Evolutionary conservation across 306 rosid species (phyloP).

Genomic region (Quercus wislizeni): DNA sequence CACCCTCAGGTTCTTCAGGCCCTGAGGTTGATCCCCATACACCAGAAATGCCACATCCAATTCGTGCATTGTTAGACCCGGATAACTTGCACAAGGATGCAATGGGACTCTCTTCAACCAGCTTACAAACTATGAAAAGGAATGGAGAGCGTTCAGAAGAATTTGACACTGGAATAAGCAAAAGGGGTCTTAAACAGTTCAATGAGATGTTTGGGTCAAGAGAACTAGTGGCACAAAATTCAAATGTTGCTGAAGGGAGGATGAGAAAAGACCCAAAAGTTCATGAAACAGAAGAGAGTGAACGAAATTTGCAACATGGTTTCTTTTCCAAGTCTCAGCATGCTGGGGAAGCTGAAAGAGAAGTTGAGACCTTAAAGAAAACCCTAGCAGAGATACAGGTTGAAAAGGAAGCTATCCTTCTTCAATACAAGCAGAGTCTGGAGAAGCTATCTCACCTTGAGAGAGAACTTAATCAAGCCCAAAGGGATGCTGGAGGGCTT

Average conservation of each 20-base stretch:
- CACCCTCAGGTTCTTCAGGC: slow-evolving; percentile 53
- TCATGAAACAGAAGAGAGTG: slow-evolving; percentile 21
- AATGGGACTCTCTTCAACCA: slow-evolving; percentile 43
- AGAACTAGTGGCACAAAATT: slow-evolving; percentile 22
- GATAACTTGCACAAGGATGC: slow-evolving; percentile 58
- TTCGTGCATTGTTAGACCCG: slow-evolving; percentile 42
- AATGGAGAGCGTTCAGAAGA: slow-evolving; percentile 41
- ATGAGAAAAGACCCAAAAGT: slow-evolving; percentile 13
- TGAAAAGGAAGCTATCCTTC: slow-evolving; percentile 74
- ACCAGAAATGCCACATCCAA: slow-evolving; percentile 54
- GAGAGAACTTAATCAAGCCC: slow-evolving; percentile 55
- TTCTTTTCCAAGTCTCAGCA: slow-evolving; percentile 43
- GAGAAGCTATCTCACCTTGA: slow-evolving; percentile 68
- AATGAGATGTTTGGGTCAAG: slow-evolving; percentile 42
- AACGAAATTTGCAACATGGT: slow-evolving; percentile 19
- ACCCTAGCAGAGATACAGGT: slow-evolving; percentile 56
- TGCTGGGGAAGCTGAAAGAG: slow-evolving; percentile 54
- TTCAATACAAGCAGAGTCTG: slow-evolving; percentile 64
- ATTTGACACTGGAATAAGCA: slow-evolving; percentile 37
- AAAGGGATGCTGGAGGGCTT: slow-evolving; percentile 60
- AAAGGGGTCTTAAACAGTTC: slow-evolving; percentile 77
- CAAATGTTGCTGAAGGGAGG: slow-evolving; percentile 20
- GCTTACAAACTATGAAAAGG: slow-evolving; percentile 28
- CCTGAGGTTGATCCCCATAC: slow-evolving; percentile 56
- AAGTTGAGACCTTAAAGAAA: slow-evolving; percentile 62